phyloP scores from a whole-genome alignment of 2,329 filamentous ascomycete species.

The Fusarium odoratissimum region DNA sequence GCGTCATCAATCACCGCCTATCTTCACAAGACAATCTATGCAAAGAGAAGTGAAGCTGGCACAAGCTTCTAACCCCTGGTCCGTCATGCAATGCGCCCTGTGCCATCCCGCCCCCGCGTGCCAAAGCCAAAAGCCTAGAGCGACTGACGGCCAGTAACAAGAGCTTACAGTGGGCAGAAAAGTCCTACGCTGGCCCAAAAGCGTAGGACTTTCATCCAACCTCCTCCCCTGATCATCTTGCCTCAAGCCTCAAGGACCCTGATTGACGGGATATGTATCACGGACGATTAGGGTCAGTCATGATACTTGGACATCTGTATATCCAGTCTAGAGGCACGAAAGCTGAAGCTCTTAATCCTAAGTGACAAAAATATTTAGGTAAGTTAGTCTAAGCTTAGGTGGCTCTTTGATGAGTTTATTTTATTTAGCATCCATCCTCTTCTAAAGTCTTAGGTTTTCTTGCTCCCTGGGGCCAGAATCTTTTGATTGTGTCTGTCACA shows the following conservation, averaged over 20 bases:
- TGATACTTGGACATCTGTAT: background rate
- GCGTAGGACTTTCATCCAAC: slow-evolving; percentile 32
- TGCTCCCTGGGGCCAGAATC: background rate
- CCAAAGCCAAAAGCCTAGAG: slow-evolving; percentile 15
- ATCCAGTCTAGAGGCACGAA: background rate
- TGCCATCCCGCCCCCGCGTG: slow-evolving; percentile 33
- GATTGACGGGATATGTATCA: slow-evolving; percentile 7
- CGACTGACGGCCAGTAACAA: slow-evolving; percentile 22
- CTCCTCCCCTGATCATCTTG: slow-evolving; percentile 5
- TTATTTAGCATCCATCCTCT: background rate
- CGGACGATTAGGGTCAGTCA: background rate
- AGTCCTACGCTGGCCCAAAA: slow-evolving; percentile 34
- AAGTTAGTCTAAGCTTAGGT: background rate
- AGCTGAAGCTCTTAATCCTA: background rate
- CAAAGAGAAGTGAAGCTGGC: slow-evolving; percentile 34
- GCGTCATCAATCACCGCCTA: slow-evolving; percentile 17
- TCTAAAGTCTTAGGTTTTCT: background rate
- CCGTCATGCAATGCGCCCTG: slow-evolving; percentile 42
- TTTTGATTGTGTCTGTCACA: background rate
- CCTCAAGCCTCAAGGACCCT: slow-evolving; percentile 11
- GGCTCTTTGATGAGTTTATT: background rate
- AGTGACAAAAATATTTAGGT: background rate
- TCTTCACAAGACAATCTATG: slow-evolving; percentile 11
- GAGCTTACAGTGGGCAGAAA: slow-evolving; percentile 14
- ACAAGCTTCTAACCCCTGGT: slow-evolving; percentile 42